These are phyloP conservation scores for Tetradesmus obliquus DNA, from an alignment of 139 green algal genomes.

Conservation along the genomic window DNA sequence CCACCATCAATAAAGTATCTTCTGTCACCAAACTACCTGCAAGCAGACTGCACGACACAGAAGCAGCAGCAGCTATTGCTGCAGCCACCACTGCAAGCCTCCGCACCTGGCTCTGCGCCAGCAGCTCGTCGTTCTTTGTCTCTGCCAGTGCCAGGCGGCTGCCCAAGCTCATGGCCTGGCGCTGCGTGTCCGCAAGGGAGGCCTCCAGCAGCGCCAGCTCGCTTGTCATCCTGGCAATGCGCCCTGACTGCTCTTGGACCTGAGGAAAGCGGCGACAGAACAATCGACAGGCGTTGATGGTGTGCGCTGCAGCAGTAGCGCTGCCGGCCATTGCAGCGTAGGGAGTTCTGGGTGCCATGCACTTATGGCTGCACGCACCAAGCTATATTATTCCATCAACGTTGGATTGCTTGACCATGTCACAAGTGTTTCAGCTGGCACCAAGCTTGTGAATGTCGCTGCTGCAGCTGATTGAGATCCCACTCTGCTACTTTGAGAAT, in stretches of 20 bases:
- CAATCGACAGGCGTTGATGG: not conserved
- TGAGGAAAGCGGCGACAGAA: not conserved
- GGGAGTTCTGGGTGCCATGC: too few species aligned
- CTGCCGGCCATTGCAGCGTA: not conserved
- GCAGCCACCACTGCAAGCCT: not conserved
- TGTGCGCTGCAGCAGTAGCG: not conserved
- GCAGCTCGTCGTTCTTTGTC: constrained; percentile 33
- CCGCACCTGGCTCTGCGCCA: constrained; percentile 12
- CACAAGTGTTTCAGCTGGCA: too few species aligned
- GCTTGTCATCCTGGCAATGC: not conserved
- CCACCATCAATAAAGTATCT: too few species aligned
- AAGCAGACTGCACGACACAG: not conserved
- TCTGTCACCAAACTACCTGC: not conserved
- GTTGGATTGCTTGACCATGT: too few species aligned
- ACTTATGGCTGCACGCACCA: too few species aligned
- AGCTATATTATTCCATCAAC: too few species aligned
- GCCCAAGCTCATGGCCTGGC: constrained; percentile 34
- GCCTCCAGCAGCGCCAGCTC: constrained; percentile 35
- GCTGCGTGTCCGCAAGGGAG: constrained; percentile 11
- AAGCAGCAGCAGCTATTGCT: not conserved
- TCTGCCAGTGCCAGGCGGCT: constrained; percentile 4
- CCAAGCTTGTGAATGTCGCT: too few species aligned
- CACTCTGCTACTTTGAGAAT: not conserved
- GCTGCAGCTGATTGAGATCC: not conserved
- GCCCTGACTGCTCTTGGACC: constrained; percentile 17